phyloP scores from a whole-genome alignment of 1,139 yeast species.

The Chernovozyma aurita region DNA sequence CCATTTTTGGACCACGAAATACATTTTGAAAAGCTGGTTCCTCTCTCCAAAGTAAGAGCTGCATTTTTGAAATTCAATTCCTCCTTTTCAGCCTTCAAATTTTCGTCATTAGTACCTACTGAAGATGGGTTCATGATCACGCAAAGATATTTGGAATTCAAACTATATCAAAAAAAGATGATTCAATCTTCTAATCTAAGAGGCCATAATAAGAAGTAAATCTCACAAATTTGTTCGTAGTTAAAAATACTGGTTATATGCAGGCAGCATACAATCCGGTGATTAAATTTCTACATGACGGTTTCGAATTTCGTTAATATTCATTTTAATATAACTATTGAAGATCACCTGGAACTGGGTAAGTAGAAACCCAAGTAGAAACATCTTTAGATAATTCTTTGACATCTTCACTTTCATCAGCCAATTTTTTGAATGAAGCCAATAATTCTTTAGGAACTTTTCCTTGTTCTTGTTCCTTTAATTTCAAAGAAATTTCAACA shows the following conservation, averaged over 20 bases:
- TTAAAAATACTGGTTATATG: too few relatives aligned
- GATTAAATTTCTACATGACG: too few relatives aligned
- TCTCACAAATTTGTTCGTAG: too few relatives aligned
- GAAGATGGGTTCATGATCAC: neutral
- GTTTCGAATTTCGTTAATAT: too few relatives aligned
- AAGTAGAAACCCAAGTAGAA: conserved; percentile 59
- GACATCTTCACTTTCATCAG: conserved; percentile 54
- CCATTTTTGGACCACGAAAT: conserved; percentile 78
- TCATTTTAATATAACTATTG: too few relatives aligned
- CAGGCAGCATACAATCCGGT: too few relatives aligned
- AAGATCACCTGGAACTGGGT: conserved; percentile 76
- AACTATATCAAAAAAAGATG: too few relatives aligned
- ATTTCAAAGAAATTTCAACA: conserved; percentile 57
- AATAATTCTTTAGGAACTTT: conserved; percentile 60
- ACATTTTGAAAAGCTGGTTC: conserved; percentile 5
- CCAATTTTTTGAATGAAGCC: conserved; percentile 60
- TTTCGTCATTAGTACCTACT: neutral
- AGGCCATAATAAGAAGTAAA: too few relatives aligned
- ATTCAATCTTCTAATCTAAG: too few relatives aligned
- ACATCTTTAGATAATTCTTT: conserved; percentile 60
- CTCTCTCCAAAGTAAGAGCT: neutral
- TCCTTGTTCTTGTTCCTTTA: conserved; percentile 60
- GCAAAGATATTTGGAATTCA: too few relatives aligned
- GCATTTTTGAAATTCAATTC: neutral
- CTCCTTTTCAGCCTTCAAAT: neutral